Evolutionary conservation across 1,284 basidiomycete genomes (phyloP), one percentile per base, ranked within the genome.

Genomic region (Ganoderma lingzhi): DNA sequence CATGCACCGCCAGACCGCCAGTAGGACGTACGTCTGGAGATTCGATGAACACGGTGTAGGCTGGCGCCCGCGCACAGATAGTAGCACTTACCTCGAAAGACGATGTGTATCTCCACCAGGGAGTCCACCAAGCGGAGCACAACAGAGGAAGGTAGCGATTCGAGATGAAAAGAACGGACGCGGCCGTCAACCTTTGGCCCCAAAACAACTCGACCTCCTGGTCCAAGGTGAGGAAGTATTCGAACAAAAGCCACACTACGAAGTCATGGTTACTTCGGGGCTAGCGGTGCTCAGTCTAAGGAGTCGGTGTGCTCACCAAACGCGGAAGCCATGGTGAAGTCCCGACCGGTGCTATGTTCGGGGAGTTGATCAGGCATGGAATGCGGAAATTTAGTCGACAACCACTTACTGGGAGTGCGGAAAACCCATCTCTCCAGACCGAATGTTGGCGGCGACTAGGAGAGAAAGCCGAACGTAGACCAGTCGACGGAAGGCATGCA

Each of bases 121-220:
- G 59, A 61, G 59, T 61, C 59, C 59, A 61, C 59, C 53, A 64
- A 6, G 37, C 53, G 28, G 39, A 44, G 53, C 53, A 58, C 23
- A 64, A 15, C 6, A 64, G 28, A 32, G 63, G 53, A 4, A 56
- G 39, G 28, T 64, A 64, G 39, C 63, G 53, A 42, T 64, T 64
- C 39, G 55, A 56, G 39, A 58, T 28, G 45, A 64, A 64, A 15
- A 64, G 63, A 51, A 64, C 5, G 39, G 63, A 56, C 28, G 63
- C 63, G 9, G 28, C 63, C 2, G 53, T 64, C 14, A 56, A n/a
- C 23, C 6, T 17, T 53, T n/a, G 35, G 51, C 53, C 37, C 63
- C 63, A 64, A 28, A 64, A 56, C 28, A 64, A 23, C 63, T 64
- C 55, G 15, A 64, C 55, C 41, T 64, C 63, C 23, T 64, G 51